A percentile compares a stretch with the other conserved stretches of the same genome.
These are phyloP conservation scores for Ceriops zippeliana DNA, from an alignment of 345 rosid genomes.

Conservation along the genomic window DNA sequence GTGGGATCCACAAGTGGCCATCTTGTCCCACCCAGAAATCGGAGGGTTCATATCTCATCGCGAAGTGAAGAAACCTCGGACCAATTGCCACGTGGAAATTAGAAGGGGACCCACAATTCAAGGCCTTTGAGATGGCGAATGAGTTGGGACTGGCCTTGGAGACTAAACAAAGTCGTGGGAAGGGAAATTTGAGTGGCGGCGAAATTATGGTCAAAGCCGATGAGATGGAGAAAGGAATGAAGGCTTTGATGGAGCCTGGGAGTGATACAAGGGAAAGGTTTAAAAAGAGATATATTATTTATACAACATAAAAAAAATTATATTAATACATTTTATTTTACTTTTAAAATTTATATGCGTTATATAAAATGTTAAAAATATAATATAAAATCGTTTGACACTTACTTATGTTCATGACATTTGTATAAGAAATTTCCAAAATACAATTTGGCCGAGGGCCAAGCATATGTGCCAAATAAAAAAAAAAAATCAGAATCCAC, in stretches of 20 bases:
- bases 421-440: too few species aligned
- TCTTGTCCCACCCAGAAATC: not conserved
- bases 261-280: not conserved
- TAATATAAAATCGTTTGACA: too few species aligned
- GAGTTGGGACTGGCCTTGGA: not conserved
- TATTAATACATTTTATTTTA: too few species aligned
- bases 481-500: too few species aligned
- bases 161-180: not conserved
- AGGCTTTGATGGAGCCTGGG: not conserved
- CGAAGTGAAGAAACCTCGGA: too few species aligned
- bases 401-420: too few species aligned
- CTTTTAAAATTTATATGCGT: too few species aligned
- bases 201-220: not conserved
- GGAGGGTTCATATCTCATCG: constrained; percentile 2
- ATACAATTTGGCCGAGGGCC: too few species aligned
- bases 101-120: not conserved
- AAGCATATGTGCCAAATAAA: too few species aligned
- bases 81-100: not conserved
- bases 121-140: not conserved
- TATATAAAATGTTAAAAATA: too few species aligned
- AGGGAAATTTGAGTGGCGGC: too few species aligned
- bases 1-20: not conserved
- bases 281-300: not conserved
- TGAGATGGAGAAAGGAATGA: not conserved
- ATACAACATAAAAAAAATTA: too few species aligned